Conservation (phyloP, 768 basidiomycete species). For the Suillus decipiens region DNA sequence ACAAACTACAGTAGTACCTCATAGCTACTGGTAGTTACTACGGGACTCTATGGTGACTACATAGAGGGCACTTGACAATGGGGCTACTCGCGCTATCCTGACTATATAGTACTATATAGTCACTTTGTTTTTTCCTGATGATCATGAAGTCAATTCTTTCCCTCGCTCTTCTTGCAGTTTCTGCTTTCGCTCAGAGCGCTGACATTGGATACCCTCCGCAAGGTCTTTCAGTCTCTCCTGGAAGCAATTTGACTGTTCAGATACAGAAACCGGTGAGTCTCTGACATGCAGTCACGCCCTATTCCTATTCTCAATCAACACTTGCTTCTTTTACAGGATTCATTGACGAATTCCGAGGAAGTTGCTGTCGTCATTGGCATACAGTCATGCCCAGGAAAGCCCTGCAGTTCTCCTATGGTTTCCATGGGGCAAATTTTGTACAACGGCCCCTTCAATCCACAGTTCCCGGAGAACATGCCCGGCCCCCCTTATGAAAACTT, state of each 20-base stretch:
- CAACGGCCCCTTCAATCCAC: conserved; percentile 45
- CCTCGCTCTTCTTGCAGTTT: conserved; percentile 31
- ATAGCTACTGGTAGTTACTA: background rate
- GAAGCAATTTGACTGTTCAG: conserved; percentile 43
- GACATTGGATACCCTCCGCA: conserved; percentile 43
- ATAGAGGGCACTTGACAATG: too few species aligned
- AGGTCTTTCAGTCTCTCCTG: conserved; percentile 37
- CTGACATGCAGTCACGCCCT: background rate
- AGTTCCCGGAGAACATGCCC: conserved; percentile 28
- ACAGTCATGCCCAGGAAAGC: conserved; percentile 36
- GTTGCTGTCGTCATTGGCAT: conserved; percentile 49
- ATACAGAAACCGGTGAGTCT: conserved; percentile 48
- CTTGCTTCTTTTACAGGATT: conserved; percentile 25
- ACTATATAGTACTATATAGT: too few species aligned
- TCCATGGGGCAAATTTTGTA: conserved; percentile 49
- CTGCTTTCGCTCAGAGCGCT: conserved; percentile 43
- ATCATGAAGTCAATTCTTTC: conserved; percentile 19
- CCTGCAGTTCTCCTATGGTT: conserved; percentile 30
- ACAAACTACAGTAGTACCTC: too few species aligned
- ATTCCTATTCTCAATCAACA: background rate
- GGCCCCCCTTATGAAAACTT: conserved; percentile 46
- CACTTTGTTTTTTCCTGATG: too few species aligned
- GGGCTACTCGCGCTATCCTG: too few species aligned
- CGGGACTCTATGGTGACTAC: too few species aligned
- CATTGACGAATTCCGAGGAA: conserved; percentile 41